Conservation (phyloP, 306 rosid genomes). For the Inga laurina region DNA sequence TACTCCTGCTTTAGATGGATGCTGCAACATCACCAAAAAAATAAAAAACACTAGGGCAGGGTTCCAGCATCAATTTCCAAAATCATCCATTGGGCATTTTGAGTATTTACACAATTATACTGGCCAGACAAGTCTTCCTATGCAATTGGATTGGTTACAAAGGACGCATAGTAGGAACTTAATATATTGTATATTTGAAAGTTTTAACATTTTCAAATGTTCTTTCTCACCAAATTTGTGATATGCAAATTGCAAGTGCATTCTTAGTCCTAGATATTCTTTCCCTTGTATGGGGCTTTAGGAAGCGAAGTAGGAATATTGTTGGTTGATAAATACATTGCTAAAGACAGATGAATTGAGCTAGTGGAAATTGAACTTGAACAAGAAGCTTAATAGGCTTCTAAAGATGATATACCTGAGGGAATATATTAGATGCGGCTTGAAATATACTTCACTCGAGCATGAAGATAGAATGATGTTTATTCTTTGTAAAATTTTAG, state of each 20-base stretch:
- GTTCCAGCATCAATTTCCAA: slow-evolving; percentile 4
- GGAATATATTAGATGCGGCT: neutral
- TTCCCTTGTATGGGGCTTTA: neutral
- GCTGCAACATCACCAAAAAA: neutral
- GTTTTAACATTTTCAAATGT: neutral
- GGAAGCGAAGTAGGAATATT: neutral
- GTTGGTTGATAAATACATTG: neutral
- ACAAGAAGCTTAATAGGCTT: neutral
- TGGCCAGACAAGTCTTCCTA: neutral
- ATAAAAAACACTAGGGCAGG: neutral
- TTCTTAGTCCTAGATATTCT: neutral
- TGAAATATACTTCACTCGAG: slow-evolving; percentile 16
- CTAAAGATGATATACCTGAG: neutral
- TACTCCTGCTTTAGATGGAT: neutral
- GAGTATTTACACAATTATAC: neutral
- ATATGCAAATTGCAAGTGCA: neutral
- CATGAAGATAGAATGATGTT: neutral
- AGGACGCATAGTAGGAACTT: neutral
- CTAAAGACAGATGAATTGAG: neutral
- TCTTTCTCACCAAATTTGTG: neutral
- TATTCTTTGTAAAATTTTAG: neutral
- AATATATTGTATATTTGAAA: neutral
- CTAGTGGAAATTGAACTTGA: neutral
- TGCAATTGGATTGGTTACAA: neutral
- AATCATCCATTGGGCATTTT: neutral